Conservation (phyloP, 768 basidiomycete species). For the Chlorophyllum brunneum region DNA sequence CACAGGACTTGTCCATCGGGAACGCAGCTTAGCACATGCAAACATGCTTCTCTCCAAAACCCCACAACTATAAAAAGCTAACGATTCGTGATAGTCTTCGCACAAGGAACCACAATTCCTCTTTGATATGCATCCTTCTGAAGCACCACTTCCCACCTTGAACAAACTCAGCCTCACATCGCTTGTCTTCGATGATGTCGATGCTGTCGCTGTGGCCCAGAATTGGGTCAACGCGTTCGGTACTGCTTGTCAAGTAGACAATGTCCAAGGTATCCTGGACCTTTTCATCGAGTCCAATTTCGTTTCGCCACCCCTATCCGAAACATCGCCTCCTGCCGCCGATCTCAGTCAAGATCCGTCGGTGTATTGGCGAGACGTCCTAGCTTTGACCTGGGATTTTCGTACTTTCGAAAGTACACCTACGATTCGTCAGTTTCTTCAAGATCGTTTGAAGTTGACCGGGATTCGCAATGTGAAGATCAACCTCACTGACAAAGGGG, state of each 20-base stretch:
- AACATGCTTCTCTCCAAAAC: too few relatives aligned
- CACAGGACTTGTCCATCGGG: too few relatives aligned
- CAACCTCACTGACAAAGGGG: constrained; percentile 16
- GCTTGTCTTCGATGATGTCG: constrained; percentile 27
- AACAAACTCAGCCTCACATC: constrained; percentile 24
- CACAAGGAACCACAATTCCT: not conserved
- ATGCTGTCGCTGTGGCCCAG: constrained; percentile 30
- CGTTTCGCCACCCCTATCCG: constrained; percentile 9
- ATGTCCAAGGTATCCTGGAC: constrained; percentile 31
- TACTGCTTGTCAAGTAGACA: constrained; percentile 26
- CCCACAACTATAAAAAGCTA: constrained; percentile 1
- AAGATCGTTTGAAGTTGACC: constrained; percentile 35
- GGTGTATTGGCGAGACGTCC: constrained; percentile 55
- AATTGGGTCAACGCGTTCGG: constrained; percentile 41
- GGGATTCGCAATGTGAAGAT: constrained; percentile 24
- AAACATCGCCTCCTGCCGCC: constrained; percentile 5
- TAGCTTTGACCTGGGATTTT: constrained; percentile 63
- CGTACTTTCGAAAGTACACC: constrained; percentile 47
- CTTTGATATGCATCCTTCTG: constrained; percentile 17
- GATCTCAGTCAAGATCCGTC: constrained; percentile 14
- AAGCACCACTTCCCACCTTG: constrained; percentile 26
- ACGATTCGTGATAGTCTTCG: not conserved
- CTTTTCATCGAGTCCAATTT: constrained; percentile 30
- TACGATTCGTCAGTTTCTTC: constrained; percentile 40
- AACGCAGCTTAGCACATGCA: too few relatives aligned